Evolutionary conservation across 2,329 filamentous ascomycete genomes (phyloP).

Genomic region (Exophiala aquamarina): DNA sequence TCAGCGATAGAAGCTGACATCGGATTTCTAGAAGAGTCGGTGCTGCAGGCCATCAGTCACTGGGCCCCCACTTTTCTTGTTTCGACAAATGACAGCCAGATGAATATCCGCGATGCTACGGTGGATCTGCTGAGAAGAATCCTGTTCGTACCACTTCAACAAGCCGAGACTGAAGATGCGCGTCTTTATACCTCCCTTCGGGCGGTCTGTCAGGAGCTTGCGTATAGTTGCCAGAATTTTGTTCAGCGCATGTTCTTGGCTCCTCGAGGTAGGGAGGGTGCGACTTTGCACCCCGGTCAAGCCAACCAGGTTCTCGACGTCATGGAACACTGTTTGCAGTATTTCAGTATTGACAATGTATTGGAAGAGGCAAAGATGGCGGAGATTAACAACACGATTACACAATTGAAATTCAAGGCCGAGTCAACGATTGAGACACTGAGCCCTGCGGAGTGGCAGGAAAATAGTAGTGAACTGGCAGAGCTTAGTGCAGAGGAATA

Average conservation of each 20-base stretch:
- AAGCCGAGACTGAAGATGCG: slow-evolving; percentile 31
- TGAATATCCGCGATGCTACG: slow-evolving; percentile 45
- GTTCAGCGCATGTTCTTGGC: slow-evolving; percentile 18
- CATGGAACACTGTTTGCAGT: slow-evolving; percentile 20
- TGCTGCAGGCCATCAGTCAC: slow-evolving; percentile 43
- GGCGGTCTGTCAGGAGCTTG: slow-evolving; percentile 14
- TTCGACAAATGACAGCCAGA: slow-evolving; percentile 44
- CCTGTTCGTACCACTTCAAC: slow-evolving; percentile 38
- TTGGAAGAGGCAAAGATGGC: slow-evolving; percentile 18
- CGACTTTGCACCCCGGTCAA: slow-evolving; percentile 22
- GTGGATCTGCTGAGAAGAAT: slow-evolving; percentile 43
- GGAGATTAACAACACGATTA: slow-evolving; percentile 14
- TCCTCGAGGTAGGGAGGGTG: slow-evolving; percentile 11
- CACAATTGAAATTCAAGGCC: slow-evolving; percentile 16
- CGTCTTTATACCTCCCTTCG: slow-evolving; percentile 9
- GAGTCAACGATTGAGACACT: slow-evolving; percentile 21
- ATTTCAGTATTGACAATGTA: slow-evolving; percentile 19
- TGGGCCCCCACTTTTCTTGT: slow-evolving; percentile 56
- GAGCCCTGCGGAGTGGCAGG: slow-evolving; percentile 24
- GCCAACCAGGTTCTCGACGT: slow-evolving; percentile 21
- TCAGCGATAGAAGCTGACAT: slow-evolving; percentile 22
- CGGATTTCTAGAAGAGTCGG: slow-evolving; percentile 33
- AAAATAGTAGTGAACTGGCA: slow-evolving; percentile 25
- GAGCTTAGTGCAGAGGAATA: slow-evolving; percentile 23
- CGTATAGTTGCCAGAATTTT: slow-evolving; percentile 11